Percentiles rank a stretch among this genome's conserved stretches.
Evolutionary conservation across 257 asterid genomes (phyloP).

Genomic region (Cinchona pubescens): DNA sequence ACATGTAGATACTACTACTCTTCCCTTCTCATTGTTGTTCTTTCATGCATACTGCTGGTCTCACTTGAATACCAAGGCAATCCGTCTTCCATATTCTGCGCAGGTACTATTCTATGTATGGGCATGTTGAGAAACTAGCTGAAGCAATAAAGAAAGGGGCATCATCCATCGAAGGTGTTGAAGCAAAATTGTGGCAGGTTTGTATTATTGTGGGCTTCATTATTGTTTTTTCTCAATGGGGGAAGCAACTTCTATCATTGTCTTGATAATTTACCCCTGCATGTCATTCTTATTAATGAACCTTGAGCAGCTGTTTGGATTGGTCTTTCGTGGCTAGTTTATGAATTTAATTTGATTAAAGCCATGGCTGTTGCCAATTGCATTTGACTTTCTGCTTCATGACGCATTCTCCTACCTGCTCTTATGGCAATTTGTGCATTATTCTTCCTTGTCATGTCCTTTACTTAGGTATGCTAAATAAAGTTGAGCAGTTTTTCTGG

Average conservation of each 20-base stretch:
- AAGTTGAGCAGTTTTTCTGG: background rate
- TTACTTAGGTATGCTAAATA: background rate
- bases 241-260: background rate
- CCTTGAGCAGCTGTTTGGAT: background rate
- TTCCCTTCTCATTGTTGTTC: background rate
- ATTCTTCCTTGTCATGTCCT: background rate
- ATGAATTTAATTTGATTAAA: background rate
- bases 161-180: conserved; percentile 71
- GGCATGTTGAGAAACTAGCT: conserved; percentile 80
- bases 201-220: conserved; percentile 17
- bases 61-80: conserved; percentile 1
- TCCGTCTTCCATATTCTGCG: conserved; percentile 2
- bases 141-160: conserved; percentile 74
- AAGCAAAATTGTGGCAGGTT: conserved; percentile 79
- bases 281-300: background rate
- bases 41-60: background rate
- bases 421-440: background rate
- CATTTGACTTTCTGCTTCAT: background rate
- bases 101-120: conserved; percentile 74
- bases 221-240: background rate
- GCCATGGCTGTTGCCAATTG: background rate
- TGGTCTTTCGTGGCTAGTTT: background rate
- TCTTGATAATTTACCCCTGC: background rate
- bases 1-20: too few species aligned
- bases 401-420: background rate